Percentiles rank a stretch among this genome's conserved stretches.
These are phyloP conservation scores for Rhododendron williamsianum DNA, from an alignment of 148 eudicot species.

Conservation along the genomic window DNA sequence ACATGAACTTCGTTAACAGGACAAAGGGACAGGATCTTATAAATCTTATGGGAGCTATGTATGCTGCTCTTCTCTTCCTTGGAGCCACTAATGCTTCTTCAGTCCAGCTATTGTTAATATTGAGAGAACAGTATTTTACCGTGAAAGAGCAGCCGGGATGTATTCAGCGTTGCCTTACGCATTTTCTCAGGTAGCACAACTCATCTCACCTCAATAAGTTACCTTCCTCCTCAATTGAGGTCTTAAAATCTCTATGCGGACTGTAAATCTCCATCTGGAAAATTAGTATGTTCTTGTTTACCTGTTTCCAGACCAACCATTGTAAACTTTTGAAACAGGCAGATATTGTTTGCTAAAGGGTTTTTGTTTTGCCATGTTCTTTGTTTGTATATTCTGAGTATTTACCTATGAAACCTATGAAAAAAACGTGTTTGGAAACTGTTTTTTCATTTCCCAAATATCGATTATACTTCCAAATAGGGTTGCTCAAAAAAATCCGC, in stretches of 20 bases:
- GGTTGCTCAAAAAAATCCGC: no score
- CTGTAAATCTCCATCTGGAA: neutral
- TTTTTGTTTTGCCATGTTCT: neutral
- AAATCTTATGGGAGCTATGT: conserved; percentile 46
- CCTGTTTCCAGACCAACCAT: neutral
- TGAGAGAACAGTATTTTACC: conserved; percentile 48
- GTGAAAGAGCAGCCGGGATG: conserved; percentile 58
- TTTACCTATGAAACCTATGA: neutral
- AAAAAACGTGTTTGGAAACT: neutral
- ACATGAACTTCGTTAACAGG: conserved; percentile 13
- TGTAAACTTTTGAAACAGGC: neutral
- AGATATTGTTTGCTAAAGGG: neutral
- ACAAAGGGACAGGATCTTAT: conserved; percentile 37
- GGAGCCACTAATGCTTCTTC: conserved; percentile 42
- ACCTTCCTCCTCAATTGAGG: neutral
- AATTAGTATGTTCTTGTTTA: neutral
- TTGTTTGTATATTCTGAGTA: neutral
- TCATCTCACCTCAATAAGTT: neutral
- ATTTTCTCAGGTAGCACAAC: conserved; percentile 36
- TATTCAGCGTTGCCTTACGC: conserved; percentile 50
- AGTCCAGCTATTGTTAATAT: conserved; percentile 37
- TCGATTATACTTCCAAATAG: neutral
- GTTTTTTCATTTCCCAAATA: neutral
- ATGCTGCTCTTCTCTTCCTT: conserved; percentile 36
- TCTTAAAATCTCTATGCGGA: neutral